Percentiles rank a stretch among this genome's conserved stretches.
phyloP scores from a whole-genome alignment of 768 basidiomycete genomes.

The Hericium coralloides region DNA sequence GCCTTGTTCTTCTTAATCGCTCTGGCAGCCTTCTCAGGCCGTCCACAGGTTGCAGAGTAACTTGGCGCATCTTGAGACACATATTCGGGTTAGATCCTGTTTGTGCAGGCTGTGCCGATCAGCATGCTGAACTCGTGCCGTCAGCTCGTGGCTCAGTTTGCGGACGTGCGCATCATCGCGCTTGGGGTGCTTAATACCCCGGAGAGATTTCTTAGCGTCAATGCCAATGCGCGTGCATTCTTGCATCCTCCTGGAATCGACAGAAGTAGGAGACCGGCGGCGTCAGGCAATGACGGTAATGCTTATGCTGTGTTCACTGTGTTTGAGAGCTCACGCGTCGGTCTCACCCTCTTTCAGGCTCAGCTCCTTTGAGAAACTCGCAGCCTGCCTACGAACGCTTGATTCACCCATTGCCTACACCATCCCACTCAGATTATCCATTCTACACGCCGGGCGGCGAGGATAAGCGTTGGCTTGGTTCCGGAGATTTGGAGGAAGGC shows the following conservation, averaged over 20 bases:
- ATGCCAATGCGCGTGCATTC: constrained; percentile 59
- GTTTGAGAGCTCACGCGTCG: background rate
- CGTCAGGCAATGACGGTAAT: background rate
- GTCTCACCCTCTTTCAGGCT: background rate
- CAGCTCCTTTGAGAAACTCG: background rate
- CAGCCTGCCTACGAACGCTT: constrained; percentile 29
- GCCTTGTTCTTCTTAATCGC: constrained; percentile 10
- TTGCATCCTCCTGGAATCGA: constrained; percentile 63
- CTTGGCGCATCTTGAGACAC: constrained; percentile 56
- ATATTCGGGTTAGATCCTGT: constrained; percentile 43
- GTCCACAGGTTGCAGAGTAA: constrained; percentile 53
- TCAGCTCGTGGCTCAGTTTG: constrained; percentile 60
- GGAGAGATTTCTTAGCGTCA: constrained; percentile 45
- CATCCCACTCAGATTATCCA: constrained; percentile 55
- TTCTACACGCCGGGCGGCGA: constrained; percentile 62
- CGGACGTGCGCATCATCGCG: constrained; percentile 65
- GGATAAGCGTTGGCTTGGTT: constrained; percentile 54
- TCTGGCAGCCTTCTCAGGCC: background rate
- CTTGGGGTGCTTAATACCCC: constrained; percentile 59
- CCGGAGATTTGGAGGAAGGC: constrained; percentile 43
- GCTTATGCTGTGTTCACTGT: background rate
- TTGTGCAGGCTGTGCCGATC: background rate
- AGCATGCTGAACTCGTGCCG: background rate
- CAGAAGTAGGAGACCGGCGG: constrained; percentile 12
- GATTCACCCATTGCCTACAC: constrained; percentile 47